A percentile compares a stretch with the other conserved stretches of the same genome.
Evolutionary conservation across 768 basidiomycete genomes (phyloP).

Genomic region (Termitomyces sp.): DNA sequence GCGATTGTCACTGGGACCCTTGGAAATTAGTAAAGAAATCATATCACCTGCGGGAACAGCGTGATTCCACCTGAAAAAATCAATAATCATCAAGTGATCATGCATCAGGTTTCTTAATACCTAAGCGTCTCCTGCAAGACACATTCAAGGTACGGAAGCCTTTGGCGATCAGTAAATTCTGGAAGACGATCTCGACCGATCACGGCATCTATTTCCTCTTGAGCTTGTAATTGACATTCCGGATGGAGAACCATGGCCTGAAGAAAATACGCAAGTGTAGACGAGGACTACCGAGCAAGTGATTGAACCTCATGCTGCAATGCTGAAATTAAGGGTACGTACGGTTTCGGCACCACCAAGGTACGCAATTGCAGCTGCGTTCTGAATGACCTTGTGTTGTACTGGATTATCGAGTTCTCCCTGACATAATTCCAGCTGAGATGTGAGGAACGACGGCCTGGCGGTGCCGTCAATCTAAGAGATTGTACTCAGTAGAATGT

Average conservation of each 20-base stretch:
- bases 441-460: not conserved
- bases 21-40: not conserved
- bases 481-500: not conserved
- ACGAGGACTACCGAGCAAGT: slow-evolving; percentile 17
- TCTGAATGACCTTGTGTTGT: slow-evolving; percentile 12
- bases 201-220: slow-evolving; percentile 35
- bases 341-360: slow-evolving; percentile 34
- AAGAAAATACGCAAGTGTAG: slow-evolving; percentile 26
- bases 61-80: slow-evolving; percentile 15
- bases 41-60: slow-evolving; percentile 17
- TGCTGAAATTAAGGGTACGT: not conserved
- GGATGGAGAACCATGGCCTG: slow-evolving; percentile 35
- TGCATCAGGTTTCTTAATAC: not conserved
- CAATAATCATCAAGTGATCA: not conserved
- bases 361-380: slow-evolving; percentile 15
- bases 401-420: not conserved
- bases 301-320: not conserved
- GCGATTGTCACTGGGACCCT: not conserved
- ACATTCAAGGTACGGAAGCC: slow-evolving; percentile 23
- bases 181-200: slow-evolving; percentile 25
- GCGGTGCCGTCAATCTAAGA: not conserved
- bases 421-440: not conserved
- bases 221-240: slow-evolving; percentile 28
- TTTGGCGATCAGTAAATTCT: slow-evolving; percentile 20
- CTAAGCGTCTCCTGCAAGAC: slow-evolving; percentile 24